Evolutionary conservation across 192 early-diverging fungal species (phyloP), one percentile per base, ranked within the genome.

Genomic region (Gaertneriomyces sp.): DNA sequence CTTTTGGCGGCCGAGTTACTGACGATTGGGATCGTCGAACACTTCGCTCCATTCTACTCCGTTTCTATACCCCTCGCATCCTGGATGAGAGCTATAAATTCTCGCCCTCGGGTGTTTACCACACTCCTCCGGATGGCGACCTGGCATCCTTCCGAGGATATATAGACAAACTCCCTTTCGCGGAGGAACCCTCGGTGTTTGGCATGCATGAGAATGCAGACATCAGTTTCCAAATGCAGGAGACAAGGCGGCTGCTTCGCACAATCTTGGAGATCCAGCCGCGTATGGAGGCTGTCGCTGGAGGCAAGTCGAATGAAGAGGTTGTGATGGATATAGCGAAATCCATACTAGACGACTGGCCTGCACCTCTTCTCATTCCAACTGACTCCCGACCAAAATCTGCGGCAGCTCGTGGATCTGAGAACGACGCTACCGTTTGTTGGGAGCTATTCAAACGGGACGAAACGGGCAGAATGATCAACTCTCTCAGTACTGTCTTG

Each of bases 191-290:
- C 8, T 85, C 82, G 0, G 76, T 85, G 2, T 85, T 85, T 73
- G 84, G 84, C 5, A 85, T 85, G 84, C 84, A 85, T 60, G 84
- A 85, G 68, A 85, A 85, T 64, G 84, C 84, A 1, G 83, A 85
- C 51, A 85, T 85, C 72, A 85, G 84, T 68, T 85, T 71, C 69
- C 84, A 85, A 57, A 38, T 85, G 12, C 81, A 85, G 65, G 84
- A 85, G 61, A 82, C 81, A 0, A 53, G 78, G 7, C 63, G 81
- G 46, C 59, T 85, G 14, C 45, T 86, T 10, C 65, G 68, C 51
- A 84, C 84, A 3, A 71, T 86, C 11, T 60, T 86, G 49, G 84
- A 86, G 53, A 81, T 86, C 7, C 84, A 86, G 64, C 84, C 84
- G 4, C 41, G 84, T 16, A 38, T 85, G 53, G 74, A 70, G n/a